Conservation (phyloP, 2,329 filamentous ascomycete species). For the Monosporascus sp. region DNA sequence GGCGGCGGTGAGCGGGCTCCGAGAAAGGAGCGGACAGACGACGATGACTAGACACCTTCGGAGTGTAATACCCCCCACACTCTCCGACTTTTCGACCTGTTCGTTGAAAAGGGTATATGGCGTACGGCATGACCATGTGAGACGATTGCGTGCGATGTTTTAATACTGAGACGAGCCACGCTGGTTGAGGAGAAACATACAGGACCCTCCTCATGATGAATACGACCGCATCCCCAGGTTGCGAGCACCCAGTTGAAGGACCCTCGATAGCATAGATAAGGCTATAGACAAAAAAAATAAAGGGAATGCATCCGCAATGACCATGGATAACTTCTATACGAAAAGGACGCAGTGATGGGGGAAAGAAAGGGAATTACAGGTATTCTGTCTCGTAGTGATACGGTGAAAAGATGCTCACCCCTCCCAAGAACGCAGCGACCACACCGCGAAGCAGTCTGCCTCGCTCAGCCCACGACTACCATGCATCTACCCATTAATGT, state of each 20-base stretch:
- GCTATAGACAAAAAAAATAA: no score
- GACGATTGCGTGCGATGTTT: constrained; percentile 7
- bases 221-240: background rate
- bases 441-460: no score
- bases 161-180: background rate
- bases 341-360: no score
- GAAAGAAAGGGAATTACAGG: no score
- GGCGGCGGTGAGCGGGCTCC: constrained; percentile 27
- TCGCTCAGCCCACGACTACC: no score
- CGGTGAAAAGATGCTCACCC: no score
- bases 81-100: constrained; percentile 17
- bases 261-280: no score
- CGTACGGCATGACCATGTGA: constrained; percentile 23
- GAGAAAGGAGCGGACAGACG: constrained; percentile 46
- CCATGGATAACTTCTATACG: no score
- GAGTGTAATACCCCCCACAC: constrained; percentile 7
- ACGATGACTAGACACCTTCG: constrained; percentile 46
- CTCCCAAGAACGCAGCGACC: no score
- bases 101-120: constrained; percentile 22
- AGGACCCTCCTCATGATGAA: background rate
- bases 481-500: no score
- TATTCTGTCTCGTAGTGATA: no score
- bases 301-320: no score
- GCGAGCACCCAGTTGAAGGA: background rate
- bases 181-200: background rate